Conservation (phyloP, 139 green algal species). For the Volvox africanus region DNA sequence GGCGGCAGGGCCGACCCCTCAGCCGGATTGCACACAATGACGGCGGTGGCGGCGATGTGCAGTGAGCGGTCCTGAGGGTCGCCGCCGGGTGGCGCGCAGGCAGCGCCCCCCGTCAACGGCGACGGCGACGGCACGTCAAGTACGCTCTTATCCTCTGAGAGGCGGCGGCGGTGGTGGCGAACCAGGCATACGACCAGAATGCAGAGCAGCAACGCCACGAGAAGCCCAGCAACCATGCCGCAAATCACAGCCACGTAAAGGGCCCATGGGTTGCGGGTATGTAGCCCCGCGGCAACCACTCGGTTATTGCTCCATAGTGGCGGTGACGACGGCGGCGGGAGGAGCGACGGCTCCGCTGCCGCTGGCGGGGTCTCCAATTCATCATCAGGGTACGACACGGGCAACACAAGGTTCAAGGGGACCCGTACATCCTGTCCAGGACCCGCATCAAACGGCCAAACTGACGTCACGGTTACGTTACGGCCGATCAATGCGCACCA, state of each 20-base stretch:
- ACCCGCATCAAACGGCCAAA: not conserved
- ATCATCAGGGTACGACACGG: not conserved
- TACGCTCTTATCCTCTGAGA: not conserved
- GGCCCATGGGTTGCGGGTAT: not conserved
- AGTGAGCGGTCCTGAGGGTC: too few species aligned
- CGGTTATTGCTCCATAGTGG: not conserved
- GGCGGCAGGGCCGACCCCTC: not conserved
- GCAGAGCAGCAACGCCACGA: not conserved
- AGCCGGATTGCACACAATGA: too few species aligned
- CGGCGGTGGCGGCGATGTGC: too few species aligned
- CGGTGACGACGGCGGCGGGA: not conserved
- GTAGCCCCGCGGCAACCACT: too few species aligned
- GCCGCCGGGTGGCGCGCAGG: too few species aligned
- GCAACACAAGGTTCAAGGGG: not conserved
- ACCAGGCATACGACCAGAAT: not conserved
- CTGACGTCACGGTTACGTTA: conserved; percentile 11
- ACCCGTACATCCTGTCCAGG: too few species aligned
- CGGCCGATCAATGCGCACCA: conserved; percentile 7
- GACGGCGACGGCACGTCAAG: not conserved
- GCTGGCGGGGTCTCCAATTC: too few species aligned
- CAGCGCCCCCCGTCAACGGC: not conserved
- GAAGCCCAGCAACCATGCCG: not conserved
- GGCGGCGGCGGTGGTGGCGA: not conserved
- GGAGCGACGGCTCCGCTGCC: not conserved
- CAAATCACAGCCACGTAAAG: not conserved